These are phyloP conservation scores for Scopulariopsis brevicaulis DNA, from an alignment of 2,329 filamentous ascomycete species.

Conservation along the genomic window DNA sequence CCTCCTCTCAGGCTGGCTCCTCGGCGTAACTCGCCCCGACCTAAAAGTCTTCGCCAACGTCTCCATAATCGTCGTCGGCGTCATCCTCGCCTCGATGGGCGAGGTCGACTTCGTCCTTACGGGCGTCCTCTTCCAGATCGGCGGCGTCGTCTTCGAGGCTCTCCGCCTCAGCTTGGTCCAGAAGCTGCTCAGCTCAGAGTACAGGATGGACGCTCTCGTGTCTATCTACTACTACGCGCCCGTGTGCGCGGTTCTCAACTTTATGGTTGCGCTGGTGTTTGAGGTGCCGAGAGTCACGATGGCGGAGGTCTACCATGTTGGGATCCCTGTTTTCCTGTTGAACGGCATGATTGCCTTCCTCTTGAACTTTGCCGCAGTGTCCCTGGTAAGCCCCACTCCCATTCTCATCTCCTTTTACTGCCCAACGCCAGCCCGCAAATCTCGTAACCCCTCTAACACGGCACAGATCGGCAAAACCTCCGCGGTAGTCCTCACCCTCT, in stretches of 20 bases:
- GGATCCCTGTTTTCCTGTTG: conserved; percentile 57
- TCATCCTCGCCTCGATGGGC: conserved; percentile 86
- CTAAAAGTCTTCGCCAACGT: conserved; percentile 85
- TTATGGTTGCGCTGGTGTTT: conserved; percentile 58
- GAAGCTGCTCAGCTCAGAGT: conserved; percentile 70
- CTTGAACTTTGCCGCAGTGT: conserved; percentile 77
- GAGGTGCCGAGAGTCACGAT: conserved; percentile 61
- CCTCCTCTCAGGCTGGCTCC: conserved; percentile 76
- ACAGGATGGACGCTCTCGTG: conserved; percentile 86
- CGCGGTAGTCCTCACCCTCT: conserved; percentile 75
- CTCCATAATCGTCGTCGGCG: conserved; percentile 86
- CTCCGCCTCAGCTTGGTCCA: conserved; percentile 77
- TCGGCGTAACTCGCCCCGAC: conserved; percentile 76
- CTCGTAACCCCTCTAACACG: background rate
- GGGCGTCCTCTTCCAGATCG: conserved; percentile 70
- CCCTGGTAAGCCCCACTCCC: conserved; percentile 49
- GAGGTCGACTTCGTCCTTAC: conserved; percentile 86
- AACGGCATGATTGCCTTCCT: conserved; percentile 73
- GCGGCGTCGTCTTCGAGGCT: conserved; percentile 71
- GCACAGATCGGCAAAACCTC: conserved; percentile 75
- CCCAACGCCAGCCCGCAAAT: background rate
- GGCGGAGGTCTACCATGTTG: conserved; percentile 62
- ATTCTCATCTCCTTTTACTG: background rate
- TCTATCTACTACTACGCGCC: conserved; percentile 87
- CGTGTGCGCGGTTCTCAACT: conserved; percentile 74